Evolutionary conservation across 1,284 basidiomycete genomes (phyloP).

Genomic region (Boletus hoseneyae): DNA sequence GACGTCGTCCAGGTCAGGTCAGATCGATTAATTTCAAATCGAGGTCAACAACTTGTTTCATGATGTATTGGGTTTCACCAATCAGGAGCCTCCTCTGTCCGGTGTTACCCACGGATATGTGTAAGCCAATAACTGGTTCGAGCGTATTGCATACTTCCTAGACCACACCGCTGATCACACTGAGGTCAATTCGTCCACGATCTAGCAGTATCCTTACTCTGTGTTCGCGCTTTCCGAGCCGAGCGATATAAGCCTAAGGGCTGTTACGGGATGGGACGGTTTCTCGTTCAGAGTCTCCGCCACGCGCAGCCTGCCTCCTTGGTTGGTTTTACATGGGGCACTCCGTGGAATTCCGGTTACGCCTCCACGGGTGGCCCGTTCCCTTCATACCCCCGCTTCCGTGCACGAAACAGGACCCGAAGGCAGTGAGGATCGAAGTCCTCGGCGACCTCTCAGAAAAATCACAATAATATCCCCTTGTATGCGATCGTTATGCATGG

Average conservation of each 20-base stretch:
- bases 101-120: slow-evolving; percentile 9
- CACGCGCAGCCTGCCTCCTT: slow-evolving; percentile 4
- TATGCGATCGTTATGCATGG: slow-evolving; percentile 7
- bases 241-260: background rate
- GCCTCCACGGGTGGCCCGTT: slow-evolving; percentile 11
- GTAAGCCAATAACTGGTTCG: slow-evolving; percentile 2
- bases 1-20: background rate
- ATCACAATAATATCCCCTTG: slow-evolving; percentile 9
- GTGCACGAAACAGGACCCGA: slow-evolving; percentile 20
- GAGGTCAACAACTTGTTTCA: slow-evolving; percentile 3
- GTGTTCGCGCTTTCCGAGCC: background rate
- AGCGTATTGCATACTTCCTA: slow-evolving; percentile 1
- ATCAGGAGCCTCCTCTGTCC: slow-evolving; percentile 10
- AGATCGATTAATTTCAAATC: slow-evolving; percentile 5
- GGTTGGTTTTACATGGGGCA: slow-evolving; percentile 3
- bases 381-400: slow-evolving; percentile 22
- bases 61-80: slow-evolving; percentile 17
- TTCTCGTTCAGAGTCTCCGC: slow-evolving; percentile 1
- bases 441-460: slow-evolving; percentile 11
- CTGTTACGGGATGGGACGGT: slow-evolving; percentile 5
- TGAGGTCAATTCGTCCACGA: no score
- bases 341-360: slow-evolving; percentile 28
- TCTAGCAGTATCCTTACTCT: slow-evolving; percentile 2
- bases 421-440: slow-evolving; percentile 22
- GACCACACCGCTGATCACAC: no score